Percentiles rank a stretch among this genome's conserved stretches.
Evolutionary conservation across 768 basidiomycete species (phyloP).

Genomic region (Xanthoconium purpureum): DNA sequence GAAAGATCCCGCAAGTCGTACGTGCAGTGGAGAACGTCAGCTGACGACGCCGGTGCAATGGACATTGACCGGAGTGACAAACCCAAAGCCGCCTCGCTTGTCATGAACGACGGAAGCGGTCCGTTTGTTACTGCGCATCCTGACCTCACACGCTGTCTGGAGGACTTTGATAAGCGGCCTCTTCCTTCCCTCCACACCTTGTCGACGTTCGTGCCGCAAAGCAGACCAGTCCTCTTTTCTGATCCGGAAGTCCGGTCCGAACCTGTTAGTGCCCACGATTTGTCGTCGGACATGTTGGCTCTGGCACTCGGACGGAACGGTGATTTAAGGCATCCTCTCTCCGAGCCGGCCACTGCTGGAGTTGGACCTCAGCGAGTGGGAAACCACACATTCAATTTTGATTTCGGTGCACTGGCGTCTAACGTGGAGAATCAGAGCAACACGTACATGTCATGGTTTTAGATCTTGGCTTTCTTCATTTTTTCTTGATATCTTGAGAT

Average conservation of each 20-base stretch:
- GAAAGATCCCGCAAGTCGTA: slow-evolving; percentile 51
- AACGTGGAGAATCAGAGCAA: slow-evolving; percentile 55
- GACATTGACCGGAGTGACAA: slow-evolving; percentile 23
- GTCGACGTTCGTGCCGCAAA: slow-evolving; percentile 24
- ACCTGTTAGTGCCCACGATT: slow-evolving; percentile 20
- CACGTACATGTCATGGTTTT: slow-evolving; percentile 69
- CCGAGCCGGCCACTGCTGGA: slow-evolving; percentile 19
- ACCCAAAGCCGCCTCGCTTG: not conserved
- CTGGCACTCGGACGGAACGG: slow-evolving; percentile 31
- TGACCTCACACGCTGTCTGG: slow-evolving; percentile 24
- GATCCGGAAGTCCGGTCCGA: slow-evolving; percentile 24
- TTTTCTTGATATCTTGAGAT: slow-evolving; percentile 23
- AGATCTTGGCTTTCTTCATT: slow-evolving; percentile 12
- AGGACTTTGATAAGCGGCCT: slow-evolving; percentile 22
- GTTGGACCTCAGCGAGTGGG: slow-evolving; percentile 41
- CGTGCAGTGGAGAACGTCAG: slow-evolving; percentile 35
- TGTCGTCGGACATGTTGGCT: slow-evolving; percentile 34
- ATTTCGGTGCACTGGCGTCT: slow-evolving; percentile 55
- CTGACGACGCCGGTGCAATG: slow-evolving; percentile 21
- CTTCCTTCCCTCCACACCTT: slow-evolving; percentile 20
- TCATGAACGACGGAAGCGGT: not conserved
- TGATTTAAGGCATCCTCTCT: slow-evolving; percentile 18
- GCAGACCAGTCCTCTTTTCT: not conserved
- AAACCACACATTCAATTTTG: slow-evolving; percentile 58
- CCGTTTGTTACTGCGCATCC: slow-evolving; percentile 25